These are phyloP conservation scores for Candida stauntonica DNA, from an alignment of 805 yeast species.

Conservation along the genomic window DNA sequence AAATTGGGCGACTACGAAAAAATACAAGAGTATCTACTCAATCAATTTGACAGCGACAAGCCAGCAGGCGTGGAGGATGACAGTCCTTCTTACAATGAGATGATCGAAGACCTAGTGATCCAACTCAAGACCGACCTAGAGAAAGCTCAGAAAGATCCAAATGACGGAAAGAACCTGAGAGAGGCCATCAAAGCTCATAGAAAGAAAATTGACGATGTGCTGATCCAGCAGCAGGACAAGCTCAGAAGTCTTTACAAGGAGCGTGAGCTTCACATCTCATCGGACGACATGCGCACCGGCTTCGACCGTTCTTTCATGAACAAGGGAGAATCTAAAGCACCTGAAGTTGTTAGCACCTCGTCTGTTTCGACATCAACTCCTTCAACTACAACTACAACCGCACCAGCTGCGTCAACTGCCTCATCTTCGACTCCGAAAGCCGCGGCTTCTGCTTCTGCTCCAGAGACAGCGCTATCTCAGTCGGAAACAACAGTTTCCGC, in stretches of 20 bases:
- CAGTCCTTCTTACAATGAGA: slow-evolving; percentile 74
- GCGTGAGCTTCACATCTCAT: slow-evolving; percentile 69
- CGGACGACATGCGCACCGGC: slow-evolving; percentile 90
- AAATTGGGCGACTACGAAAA: slow-evolving; percentile 31
- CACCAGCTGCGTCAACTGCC: slow-evolving; percentile 15
- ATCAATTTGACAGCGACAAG: slow-evolving; percentile 58
- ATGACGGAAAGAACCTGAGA: slow-evolving; percentile 38
- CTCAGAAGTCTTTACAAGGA: slow-evolving; percentile 65
- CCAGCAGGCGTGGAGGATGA: slow-evolving; percentile 44
- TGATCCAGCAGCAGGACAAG: slow-evolving; percentile 60
- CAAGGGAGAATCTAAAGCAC: slow-evolving; percentile 35
- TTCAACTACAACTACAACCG: slow-evolving; percentile 10
- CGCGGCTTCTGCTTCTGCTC: slow-evolving; percentile 11
- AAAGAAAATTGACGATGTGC: slow-evolving; percentile 61
- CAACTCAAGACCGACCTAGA: slow-evolving; percentile 63
- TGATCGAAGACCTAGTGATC: slow-evolving; percentile 85
- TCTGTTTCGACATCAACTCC: not conserved
- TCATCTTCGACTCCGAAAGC: slow-evolving; percentile 12
- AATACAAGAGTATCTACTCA: slow-evolving; percentile 40
- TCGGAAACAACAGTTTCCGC: not conserved
- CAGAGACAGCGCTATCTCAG: slow-evolving; percentile 3
- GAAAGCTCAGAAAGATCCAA: slow-evolving; percentile 41
- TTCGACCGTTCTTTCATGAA: slow-evolving; percentile 83
- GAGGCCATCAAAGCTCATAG: slow-evolving; percentile 51
- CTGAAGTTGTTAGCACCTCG: slow-evolving; percentile 14